Evolutionary conservation across 371 early-diverging fungal species (phyloP).

Genomic region (Blakeslea trispora): DNA sequence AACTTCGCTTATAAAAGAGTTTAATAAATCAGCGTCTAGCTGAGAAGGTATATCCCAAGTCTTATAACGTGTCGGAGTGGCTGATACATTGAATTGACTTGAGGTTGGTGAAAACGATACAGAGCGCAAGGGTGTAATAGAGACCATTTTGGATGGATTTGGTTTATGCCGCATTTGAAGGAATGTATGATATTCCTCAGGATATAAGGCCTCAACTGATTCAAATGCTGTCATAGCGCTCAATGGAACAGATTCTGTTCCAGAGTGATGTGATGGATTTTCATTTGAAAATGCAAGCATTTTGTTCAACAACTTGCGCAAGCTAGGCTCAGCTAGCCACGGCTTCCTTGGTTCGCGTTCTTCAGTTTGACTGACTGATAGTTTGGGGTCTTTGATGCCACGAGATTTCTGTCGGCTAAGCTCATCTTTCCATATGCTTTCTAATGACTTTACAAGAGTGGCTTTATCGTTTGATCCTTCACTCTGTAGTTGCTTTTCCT

Average conservation of each 20-base stretch:
- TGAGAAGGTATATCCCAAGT: constrained; percentile 8
- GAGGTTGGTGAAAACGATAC: neutral
- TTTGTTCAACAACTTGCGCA: neutral
- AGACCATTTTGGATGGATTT: neutral
- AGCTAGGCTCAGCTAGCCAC: constrained; percentile 27
- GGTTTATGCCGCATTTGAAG: neutral
- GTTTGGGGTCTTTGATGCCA: constrained; percentile 13
- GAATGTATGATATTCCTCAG: constrained; percentile 18
- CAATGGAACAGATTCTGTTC: too few relatives aligned
- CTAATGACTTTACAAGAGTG: constrained; percentile 60
- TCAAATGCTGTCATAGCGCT: constrained; percentile 48
- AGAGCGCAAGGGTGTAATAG: neutral
- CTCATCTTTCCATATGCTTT: constrained; percentile 60
- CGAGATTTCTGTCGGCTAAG: constrained; percentile 20
- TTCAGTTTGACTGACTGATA: constrained; percentile 18
- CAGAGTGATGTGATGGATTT: too few relatives aligned
- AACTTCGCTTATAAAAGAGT: constrained; percentile 13
- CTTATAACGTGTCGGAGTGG: constrained; percentile 27
- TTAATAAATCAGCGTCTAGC: constrained; percentile 20
- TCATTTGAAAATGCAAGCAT: too few relatives aligned
- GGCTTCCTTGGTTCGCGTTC: constrained; percentile 8
- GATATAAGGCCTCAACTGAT: constrained; percentile 48
- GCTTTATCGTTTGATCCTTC: constrained; percentile 5
- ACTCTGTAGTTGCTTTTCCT: constrained; percentile 7
- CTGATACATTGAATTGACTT: constrained; percentile 19